Evolutionary conservation across 352 stramenopile genomes (phyloP).

Genomic region (Achlya hypogyna): DNA sequence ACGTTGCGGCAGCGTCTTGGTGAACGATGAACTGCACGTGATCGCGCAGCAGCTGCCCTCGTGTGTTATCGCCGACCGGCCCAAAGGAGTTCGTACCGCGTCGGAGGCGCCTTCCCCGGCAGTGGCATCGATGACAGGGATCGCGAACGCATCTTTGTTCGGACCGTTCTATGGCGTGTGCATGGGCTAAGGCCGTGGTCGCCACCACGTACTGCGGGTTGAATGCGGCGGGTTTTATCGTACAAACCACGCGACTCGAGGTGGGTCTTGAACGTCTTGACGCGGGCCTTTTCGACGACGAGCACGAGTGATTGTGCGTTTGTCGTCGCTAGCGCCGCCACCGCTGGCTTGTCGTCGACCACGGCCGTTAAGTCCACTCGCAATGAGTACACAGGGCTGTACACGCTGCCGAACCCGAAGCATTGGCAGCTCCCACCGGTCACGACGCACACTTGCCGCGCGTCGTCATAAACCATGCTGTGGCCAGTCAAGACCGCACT

Average conservation of each 20-base stretch:
- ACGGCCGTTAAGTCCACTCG: neutral
- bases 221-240: slow-evolving; percentile 70
- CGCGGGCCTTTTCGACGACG: slow-evolving; percentile 43
- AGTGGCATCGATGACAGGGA: slow-evolving; percentile 43
- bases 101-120: too few species aligned
- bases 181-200: neutral
- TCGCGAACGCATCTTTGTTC: slow-evolving; percentile 36
- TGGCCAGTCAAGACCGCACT: slow-evolving; percentile 4
- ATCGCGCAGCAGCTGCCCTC: neutral
- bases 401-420: slow-evolving; percentile 78
- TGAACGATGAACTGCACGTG: neutral
- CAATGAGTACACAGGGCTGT: slow-evolving; percentile 34
- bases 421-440: slow-evolving; percentile 72
- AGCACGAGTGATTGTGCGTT: slow-evolving; percentile 21
- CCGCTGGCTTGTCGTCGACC: slow-evolving; percentile 2
- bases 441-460: slow-evolving; percentile 13
- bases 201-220: slow-evolving; percentile 31
- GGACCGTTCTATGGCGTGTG: too few species aligned
- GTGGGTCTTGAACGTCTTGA: slow-evolving; percentile 74
- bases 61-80: too few species aligned
- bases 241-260: slow-evolving; percentile 54
- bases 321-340: neutral
- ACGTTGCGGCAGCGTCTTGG: neutral
- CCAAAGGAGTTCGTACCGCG: too few species aligned
- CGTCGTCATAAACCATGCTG: neutral